phyloP scores from a whole-genome alignment of 768 basidiomycete genomes.

The Wakefieldia striispora region DNA sequence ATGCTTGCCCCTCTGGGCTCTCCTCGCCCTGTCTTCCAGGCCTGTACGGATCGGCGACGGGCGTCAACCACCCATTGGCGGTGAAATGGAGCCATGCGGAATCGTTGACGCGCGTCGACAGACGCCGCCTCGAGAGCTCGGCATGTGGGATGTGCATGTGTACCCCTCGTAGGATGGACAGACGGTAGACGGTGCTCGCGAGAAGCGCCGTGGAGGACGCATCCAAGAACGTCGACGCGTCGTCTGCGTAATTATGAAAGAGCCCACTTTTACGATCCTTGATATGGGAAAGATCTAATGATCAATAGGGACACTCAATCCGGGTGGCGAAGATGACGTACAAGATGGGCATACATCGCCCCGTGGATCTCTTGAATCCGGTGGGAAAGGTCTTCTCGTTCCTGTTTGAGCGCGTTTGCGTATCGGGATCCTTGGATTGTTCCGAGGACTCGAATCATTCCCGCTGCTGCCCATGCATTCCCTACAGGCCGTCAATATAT shows the following conservation, averaged over 20 bases:
- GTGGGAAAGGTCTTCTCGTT: slow-evolving; percentile 55
- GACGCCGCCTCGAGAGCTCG: slow-evolving; percentile 47
- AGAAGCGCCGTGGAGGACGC: slow-evolving; percentile 71
- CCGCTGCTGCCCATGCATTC: slow-evolving; percentile 87
- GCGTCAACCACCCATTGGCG: slow-evolving; percentile 62
- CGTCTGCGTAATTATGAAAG: slow-evolving; percentile 73
- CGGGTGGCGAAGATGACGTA: slow-evolving; percentile 31
- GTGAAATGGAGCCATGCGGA: slow-evolving; percentile 46
- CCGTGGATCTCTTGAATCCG: slow-evolving; percentile 75
- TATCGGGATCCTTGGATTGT: slow-evolving; percentile 68
- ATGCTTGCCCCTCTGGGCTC: slow-evolving; percentile 79
- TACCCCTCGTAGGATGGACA: slow-evolving; percentile 52
- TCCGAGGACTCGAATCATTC: slow-evolving; percentile 78
- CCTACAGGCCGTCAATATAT: slow-evolving; percentile 39
- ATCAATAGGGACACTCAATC: no score
- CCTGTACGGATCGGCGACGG: slow-evolving; percentile 71
- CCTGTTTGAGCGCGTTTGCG: slow-evolving; percentile 41
- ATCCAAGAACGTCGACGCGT: slow-evolving; percentile 63
- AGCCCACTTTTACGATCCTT: slow-evolving; percentile 6
- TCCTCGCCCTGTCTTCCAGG: slow-evolving; percentile 45
- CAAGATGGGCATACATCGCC: slow-evolving; percentile 64
- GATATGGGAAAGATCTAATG: no score
- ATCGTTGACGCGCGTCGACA: slow-evolving; percentile 25
- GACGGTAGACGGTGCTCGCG: slow-evolving; percentile 72
- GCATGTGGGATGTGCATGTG: slow-evolving; percentile 54